These are phyloP conservation scores for Phytophthora colocasiae DNA, from an alignment of 352 stramenopile species.

Conservation along the genomic window DNA sequence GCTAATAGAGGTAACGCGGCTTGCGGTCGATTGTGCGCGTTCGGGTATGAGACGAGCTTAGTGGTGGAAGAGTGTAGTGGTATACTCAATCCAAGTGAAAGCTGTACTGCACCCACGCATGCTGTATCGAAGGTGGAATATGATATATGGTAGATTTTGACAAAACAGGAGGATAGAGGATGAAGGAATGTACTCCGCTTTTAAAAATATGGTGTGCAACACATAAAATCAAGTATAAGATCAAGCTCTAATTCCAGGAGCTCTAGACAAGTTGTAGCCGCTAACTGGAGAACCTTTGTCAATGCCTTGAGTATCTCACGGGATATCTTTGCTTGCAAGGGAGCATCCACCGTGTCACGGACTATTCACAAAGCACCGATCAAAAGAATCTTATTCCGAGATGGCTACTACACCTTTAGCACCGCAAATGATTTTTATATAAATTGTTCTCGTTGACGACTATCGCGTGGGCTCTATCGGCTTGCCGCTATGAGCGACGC, in stretches of 20 bases:
- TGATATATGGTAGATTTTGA: neutral
- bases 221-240: constrained; percentile 17
- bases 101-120: constrained; percentile 5
- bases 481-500: constrained; percentile 10
- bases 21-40: constrained; percentile 6
- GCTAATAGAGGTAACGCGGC: neutral
- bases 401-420: constrained; percentile 6
- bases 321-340: constrained; percentile 5
- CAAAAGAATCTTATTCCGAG: constrained; percentile 8
- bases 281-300: neutral
- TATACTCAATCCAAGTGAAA: constrained; percentile 3
- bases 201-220: neutral
- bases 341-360: neutral
- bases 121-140: no score
- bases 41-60: constrained; percentile 25
- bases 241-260: constrained; percentile 7
- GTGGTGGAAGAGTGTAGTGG: neutral
- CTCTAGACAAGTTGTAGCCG: neutral
- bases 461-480: constrained; percentile 27
- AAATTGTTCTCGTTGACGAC: constrained; percentile 25
- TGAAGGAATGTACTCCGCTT: neutral
- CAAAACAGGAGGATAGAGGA: neutral
- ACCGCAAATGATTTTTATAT: constrained; percentile 30
- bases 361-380: neutral
- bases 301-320: constrained; percentile 11